Base-by-base conservation (phyloP, 2,329 filamentous ascomycete species). In the Aspergillus terreus region DNA sequence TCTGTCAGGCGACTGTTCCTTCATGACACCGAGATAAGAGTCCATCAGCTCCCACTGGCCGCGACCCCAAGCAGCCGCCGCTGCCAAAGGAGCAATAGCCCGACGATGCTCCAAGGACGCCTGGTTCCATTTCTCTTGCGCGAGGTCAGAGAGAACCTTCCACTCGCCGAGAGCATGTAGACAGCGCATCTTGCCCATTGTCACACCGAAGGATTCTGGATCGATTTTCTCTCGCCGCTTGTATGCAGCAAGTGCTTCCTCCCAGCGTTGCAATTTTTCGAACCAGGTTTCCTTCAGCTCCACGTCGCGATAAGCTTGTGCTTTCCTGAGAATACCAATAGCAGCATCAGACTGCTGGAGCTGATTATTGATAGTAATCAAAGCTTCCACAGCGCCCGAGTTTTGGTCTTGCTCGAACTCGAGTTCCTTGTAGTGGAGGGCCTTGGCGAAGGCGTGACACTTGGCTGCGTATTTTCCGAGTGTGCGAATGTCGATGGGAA, bases 181-280 rank as follows among this genome's bases (percentile, higher is more conserved):
- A 79, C 94, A 99, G 44, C 94, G 86, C 94, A 99, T 99, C 74
- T 99, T 99, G 59, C 94, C 94, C 92, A 99, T 97, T 32, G 95
- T 91, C 49, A 99, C 90, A 54, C 97, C 94, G 54, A 99, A 90
- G 0, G 90, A 91, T 55, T 86, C 82, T 27, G 83, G 82, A 27
- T 90, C 79, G 58, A 90, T 85, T 47, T 77, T 73, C 63, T 96
- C 92, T 42, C 92, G 87, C 66, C 90, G 86, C 63, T 94, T 89
- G 66, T 97, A 97, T 44, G 94, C 95, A 43, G 86, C 84, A 50
- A 99, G 78, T 2, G 94, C 94, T 71, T 99, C 95, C 59, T 99
- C 95, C 95, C 95, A 99, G 53, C 94, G 85, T 70, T 97, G 91
- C 44, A 99, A 77, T 75, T 96, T 97, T 72, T 99, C 95, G 60